Conservation (phyloP, 352 stramenopile species). For the Pythium insidiosum region DNA sequence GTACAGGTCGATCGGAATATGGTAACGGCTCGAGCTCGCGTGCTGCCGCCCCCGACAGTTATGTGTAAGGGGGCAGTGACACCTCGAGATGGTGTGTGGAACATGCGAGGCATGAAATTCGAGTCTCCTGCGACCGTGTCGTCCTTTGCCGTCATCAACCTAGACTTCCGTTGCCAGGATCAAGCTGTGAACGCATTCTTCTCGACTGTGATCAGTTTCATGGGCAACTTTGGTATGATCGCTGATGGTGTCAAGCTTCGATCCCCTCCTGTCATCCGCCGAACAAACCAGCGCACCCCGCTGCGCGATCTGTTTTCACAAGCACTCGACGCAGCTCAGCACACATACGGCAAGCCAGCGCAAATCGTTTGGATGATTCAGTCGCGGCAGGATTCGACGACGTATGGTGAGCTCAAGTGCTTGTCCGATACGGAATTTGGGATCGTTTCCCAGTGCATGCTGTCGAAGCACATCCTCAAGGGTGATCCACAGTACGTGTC, state of each 20-base stretch:
- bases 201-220: too few relatives aligned
- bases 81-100: constrained; percentile 2
- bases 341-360: constrained; percentile 17
- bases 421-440: constrained; percentile 62
- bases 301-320: constrained; percentile 33
- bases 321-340: constrained; percentile 22
- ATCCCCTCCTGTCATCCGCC: too few relatives aligned
- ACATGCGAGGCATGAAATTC: constrained; percentile 42
- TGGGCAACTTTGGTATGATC: too few relatives aligned
- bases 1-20: constrained; percentile 46
- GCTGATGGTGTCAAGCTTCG: too few relatives aligned
- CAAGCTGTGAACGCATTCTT: too few relatives aligned
- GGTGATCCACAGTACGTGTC: constrained; percentile 55
- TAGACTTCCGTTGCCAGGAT: too few relatives aligned
- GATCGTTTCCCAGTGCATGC: constrained; percentile 74
- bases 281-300: too few relatives aligned
- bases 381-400: constrained; percentile 24
- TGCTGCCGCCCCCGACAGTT: constrained; percentile 36
- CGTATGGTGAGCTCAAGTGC: constrained; percentile 69
- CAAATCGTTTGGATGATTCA: constrained; percentile 65
- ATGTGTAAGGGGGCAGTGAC: constrained; percentile 30
- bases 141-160: too few relatives aligned
- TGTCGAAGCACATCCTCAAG: constrained; percentile 51
- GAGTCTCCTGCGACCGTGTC: too few relatives aligned
- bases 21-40: constrained; percentile 34